Evolutionary conservation across 768 basidiomycete species (phyloP).

Genomic region (Lactifluus pinguis): DNA sequence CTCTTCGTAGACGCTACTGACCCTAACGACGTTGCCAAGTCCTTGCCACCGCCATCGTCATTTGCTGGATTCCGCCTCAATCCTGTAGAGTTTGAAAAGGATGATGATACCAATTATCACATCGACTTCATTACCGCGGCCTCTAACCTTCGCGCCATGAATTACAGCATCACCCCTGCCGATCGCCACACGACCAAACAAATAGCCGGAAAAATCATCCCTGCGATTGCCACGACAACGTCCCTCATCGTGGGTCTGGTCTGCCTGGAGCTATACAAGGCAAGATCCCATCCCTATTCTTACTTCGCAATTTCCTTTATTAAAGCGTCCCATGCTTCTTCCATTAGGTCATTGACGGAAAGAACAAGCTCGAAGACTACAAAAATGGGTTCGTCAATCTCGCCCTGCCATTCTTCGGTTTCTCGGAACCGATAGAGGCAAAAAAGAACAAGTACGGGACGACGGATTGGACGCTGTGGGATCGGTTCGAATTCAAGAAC

Average conservation of each 20-base stretch:
- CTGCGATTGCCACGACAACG: conserved; percentile 98
- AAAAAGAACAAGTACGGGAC: conserved; percentile 79
- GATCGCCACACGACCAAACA: conserved; percentile 93
- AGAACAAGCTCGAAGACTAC: conserved; percentile 87
- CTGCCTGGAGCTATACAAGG: conserved; percentile 96
- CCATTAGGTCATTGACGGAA: conserved; percentile 83
- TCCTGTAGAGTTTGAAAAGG: conserved; percentile 98
- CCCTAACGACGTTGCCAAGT: conserved; percentile 45
- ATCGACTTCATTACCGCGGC: conserved; percentile 99
- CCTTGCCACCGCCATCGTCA: conserved; percentile 82
- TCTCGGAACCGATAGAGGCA: conserved; percentile 93
- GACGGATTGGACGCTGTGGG: conserved; percentile 97
- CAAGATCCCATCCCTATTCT: conserved; percentile 23
- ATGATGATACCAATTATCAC: conserved; percentile 95
- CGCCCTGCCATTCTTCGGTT: conserved; percentile 97
- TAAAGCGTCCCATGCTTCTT: neutral
- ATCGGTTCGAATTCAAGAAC: conserved; percentile 86
- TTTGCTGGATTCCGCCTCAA: conserved; percentile 92
- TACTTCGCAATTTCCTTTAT: neutral
- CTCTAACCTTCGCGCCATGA: conserved; percentile 91
- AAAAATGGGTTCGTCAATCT: conserved; percentile 99
- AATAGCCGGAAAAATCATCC: conserved; percentile 98
- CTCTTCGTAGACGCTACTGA: conserved; percentile 26
- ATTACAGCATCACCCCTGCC: conserved; percentile 82
- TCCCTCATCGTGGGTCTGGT: conserved; percentile 92